These are phyloP conservation scores for Linnemannia exigua DNA, from an alignment of 192 early-diverging fungal species.

Conservation along the genomic window DNA sequence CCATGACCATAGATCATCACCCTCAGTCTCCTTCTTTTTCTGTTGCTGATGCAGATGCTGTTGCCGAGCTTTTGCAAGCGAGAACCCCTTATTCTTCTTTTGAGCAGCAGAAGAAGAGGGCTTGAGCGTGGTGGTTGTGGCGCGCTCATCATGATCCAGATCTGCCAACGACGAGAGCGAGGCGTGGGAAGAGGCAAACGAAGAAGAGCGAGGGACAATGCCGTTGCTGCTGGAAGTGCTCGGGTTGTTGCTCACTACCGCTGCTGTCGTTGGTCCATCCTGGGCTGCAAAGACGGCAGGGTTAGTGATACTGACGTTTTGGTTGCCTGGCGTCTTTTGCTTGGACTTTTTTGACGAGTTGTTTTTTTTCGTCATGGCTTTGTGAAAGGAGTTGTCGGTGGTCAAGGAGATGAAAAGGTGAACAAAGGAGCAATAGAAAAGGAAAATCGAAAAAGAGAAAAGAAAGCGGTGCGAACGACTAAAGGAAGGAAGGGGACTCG, in stretches of 20 bases:
- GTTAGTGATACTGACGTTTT: neutral
- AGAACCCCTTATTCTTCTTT: neutral
- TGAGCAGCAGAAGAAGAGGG: neutral
- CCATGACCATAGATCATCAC: slow-evolving; percentile 1
- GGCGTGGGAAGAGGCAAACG: neutral
- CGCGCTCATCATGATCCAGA: neutral
- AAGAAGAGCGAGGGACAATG: neutral
- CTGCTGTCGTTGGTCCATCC: neutral
- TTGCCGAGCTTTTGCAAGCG: neutral
- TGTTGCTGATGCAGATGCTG: neutral
- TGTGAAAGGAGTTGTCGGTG: neutral
- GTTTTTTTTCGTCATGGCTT: neutral
- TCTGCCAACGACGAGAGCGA: neutral
- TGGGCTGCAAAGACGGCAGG: neutral
- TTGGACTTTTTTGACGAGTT: neutral
- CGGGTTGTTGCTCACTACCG: no score
- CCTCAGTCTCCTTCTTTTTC: neutral
- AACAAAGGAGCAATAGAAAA: neutral
- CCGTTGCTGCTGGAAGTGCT: neutral
- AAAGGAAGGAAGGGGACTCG: neutral
- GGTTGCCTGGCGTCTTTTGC: neutral
- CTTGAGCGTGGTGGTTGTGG: neutral
- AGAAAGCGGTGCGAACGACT: neutral
- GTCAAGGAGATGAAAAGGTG: neutral
- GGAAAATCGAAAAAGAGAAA: neutral